Evolutionary conservation across 2,329 filamentous ascomycete species (phyloP).

Genomic region (Fragosphaeria purpurea): DNA sequence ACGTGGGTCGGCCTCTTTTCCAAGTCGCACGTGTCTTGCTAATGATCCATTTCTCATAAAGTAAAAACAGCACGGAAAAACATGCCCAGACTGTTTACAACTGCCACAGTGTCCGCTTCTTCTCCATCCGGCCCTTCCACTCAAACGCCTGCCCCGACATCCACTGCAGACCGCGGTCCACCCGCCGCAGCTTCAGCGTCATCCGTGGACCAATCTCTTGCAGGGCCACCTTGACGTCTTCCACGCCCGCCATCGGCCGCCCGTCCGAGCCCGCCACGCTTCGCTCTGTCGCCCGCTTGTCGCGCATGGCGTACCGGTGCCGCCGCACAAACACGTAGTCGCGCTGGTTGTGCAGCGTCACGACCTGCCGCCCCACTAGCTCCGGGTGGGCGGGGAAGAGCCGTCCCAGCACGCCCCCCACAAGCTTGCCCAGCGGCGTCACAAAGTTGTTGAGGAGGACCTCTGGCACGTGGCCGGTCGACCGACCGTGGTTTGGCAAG

Average conservation of each 20-base stretch:
- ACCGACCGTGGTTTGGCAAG: constrained; percentile 77
- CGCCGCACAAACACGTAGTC: constrained; percentile 91
- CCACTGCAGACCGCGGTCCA: constrained; percentile 74
- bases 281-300: constrained; percentile 81
- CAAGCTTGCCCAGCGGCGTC: constrained; percentile 80
- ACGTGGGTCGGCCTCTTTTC: too few relatives aligned
- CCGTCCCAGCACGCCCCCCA: constrained; percentile 72
- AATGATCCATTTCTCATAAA: too few relatives aligned
- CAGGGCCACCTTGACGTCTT: constrained; percentile 74
- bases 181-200: constrained; percentile 77
- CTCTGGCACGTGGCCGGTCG: constrained; percentile 85
- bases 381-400: constrained; percentile 67
- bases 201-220: constrained; percentile 72
- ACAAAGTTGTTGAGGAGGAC: constrained; percentile 89
- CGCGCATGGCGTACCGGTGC: constrained; percentile 86
- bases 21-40: too few relatives aligned
- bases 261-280: constrained; percentile 73
- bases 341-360: constrained; percentile 88
- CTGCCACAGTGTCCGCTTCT: constrained; percentile 86
- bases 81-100: constrained; percentile 37
- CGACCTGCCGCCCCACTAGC: constrained; percentile 73
- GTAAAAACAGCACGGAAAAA: too few relatives aligned
- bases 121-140: constrained; percentile 95
- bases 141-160: constrained; percentile 68
- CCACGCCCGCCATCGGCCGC: constrained; percentile 71